Percentiles rank a stretch among this genome's conserved stretches.
phyloP scores from a whole-genome alignment of 2,329 filamentous ascomycete species.

The Sporothrix humicola region DNA sequence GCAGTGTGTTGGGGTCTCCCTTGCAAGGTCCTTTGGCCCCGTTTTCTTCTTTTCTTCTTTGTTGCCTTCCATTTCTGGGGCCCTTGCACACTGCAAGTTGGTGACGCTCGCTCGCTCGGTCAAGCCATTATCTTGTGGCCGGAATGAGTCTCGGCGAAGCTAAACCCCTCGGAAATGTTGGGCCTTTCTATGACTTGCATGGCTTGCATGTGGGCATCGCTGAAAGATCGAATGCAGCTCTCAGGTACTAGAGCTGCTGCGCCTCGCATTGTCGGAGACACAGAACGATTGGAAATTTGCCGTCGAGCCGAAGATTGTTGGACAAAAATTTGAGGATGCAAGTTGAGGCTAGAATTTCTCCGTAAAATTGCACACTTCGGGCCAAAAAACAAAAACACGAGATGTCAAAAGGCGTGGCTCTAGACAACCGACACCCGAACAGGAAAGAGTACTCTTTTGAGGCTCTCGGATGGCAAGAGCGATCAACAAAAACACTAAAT shows the following conservation, averaged over 20 bases:
- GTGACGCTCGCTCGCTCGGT: neutral
- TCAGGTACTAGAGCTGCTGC: neutral
- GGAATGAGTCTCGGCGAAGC: neutral
- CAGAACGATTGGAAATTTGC: neutral
- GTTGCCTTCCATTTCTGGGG: neutral
- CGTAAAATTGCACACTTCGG: neutral
- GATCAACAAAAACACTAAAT: neutral
- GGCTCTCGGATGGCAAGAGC: neutral
- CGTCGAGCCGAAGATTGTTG: neutral
- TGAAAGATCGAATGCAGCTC: conserved; percentile 9
- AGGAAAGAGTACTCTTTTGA: conserved; percentile 6
- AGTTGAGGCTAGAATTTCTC: neutral
- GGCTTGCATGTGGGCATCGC: conserved; percentile 8
- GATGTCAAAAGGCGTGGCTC: neutral
- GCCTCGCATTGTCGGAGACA: conserved; percentile 1
- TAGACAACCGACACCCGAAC: neutral
- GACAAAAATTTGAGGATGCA: neutral
- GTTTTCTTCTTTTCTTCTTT: neutral
- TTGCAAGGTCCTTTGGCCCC: neutral
- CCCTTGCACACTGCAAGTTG: neutral
- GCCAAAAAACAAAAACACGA: neutral
- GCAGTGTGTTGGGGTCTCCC: neutral
- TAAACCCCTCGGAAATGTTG: neutral
- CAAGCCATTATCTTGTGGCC: neutral
- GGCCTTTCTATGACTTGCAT: neutral